Conservation (phyloP, 1,284 basidiomycete species). For the Cryptococcus sp. region DNA sequence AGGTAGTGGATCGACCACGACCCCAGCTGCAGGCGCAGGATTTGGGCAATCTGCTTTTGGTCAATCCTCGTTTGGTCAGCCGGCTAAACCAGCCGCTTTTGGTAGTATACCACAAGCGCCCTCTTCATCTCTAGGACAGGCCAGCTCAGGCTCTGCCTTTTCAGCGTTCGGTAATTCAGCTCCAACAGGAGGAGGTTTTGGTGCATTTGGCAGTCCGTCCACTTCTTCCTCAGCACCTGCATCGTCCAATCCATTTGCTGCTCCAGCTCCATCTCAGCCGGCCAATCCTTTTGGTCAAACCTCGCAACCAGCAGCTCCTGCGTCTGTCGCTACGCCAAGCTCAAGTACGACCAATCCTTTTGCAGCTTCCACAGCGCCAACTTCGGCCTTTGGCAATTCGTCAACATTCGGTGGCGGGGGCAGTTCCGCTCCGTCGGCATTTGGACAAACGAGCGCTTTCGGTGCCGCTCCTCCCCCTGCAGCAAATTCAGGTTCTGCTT, state of each 20-base stretch:
- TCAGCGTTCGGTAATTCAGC: constrained; percentile 14
- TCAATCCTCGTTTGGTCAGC: constrained; percentile 19
- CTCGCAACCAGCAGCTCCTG: background rate
- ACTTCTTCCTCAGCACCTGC: constrained; percentile 5
- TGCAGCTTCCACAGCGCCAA: background rate
- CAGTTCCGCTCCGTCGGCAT: background rate
- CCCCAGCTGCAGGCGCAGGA: constrained; percentile 39
- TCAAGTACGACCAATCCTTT: background rate
- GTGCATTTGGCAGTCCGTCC: constrained; percentile 8
- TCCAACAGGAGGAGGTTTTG: constrained; percentile 2
- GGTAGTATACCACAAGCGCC: constrained; percentile 16
- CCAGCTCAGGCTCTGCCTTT: constrained; percentile 4
- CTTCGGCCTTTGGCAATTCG: constrained; percentile 35
- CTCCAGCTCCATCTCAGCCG: constrained; percentile 1
- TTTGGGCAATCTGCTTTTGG: constrained; percentile 54
- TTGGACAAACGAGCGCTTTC: constrained; percentile 7
- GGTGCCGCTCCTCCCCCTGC: background rate
- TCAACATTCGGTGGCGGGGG: background rate
- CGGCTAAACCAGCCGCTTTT: constrained; percentile 25
- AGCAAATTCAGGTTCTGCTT: constrained; percentile 7
- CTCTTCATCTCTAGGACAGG: background rate
- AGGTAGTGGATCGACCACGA: background rate
- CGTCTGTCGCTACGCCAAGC: background rate
- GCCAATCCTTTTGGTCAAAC: constrained; percentile 13
- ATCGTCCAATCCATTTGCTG: constrained; percentile 9